Base-by-base conservation (phyloP, 495 filamentous ascomycete species). In the Neurospora sp. region DNA sequence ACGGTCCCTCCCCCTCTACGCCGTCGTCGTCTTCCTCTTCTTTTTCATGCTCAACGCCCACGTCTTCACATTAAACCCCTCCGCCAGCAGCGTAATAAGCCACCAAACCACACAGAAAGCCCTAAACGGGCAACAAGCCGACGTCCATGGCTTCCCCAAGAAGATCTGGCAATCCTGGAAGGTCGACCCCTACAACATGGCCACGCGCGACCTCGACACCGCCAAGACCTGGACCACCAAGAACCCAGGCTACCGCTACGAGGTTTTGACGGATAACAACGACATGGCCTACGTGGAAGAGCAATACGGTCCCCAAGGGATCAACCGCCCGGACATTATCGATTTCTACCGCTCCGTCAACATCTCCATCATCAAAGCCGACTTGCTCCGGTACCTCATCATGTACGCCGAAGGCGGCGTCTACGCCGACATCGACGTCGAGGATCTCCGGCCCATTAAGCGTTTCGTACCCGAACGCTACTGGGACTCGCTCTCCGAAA, bases 131-230 rank as follows among this genome's bases (percentile, higher is more conserved):
- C 40, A 40, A 9, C n/a, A 27, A 2, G n/a, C 10, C 59, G 48
- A 27, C 9, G 70, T 10, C 12, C 42, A 18, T 40, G 68, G 59
- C 18, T 78, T 78, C 68, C 77, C 78, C 44, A 74, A 74, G 48
- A 80, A 80, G 75, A 88, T 91, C 70, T 91, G 89, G 89, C 89
- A 91, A 76, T 86, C 87, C 41, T 91, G 89, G 89, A 89, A 90
- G 75, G 82, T 86, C 44, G 84, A 87, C 74, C 84, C 88, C 0
- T 79, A 87, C 42, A 78, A 80, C 14, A 88, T 90, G 72, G 87
- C 85, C 59, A 79, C 83, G 42, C 81, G 85, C n/a, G 88, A 91
- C 73, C 78, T 79, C 31, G 73, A 75, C 35, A 77, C 79, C 9
- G 88, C 88, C 12, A 81, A 79, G 73, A 85, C 87, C 1, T 91